Base-by-base conservation (phyloP, 169 alveolate genomes). In the Eimeria acervulina region DNA sequence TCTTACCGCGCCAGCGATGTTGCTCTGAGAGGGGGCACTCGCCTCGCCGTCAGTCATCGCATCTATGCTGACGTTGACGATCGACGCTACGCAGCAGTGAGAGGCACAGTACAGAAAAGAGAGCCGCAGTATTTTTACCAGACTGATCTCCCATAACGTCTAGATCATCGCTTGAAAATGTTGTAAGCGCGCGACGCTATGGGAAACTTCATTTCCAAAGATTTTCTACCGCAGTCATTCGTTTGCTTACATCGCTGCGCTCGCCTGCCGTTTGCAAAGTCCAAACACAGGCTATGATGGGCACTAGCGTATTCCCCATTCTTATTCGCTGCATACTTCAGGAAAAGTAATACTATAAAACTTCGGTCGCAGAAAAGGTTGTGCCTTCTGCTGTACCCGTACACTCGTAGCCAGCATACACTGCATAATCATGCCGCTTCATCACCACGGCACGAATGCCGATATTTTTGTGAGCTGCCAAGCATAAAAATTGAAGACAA, bases 1-100 rank as follows among this genome's bases (percentile, higher is more conserved):
- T 26, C 78, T 40, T 87, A 87, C 93, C 40, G 93, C 93, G 26
- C 93, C 93, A 87, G 93, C 93, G 51, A 87, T 87, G 81, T 61
- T 87, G 93, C 70, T 87, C 26, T 87, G 83, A 31, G 91, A 31
- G 38, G 93, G 63, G 26, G 47, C 47, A 87, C 7, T 38, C 28
- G 83, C 93, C 28, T 55, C 81, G 31, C 63, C 83, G 15, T 5
- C 40, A 31, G 38, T 36, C 93, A 87, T 87, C 3, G 93, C 59
- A 52, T 87, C 93, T 61, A 87, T 61, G 59, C 93, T 87, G 40
- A 83, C 78, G 59, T 87, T 87, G 66, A 87, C 72, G 93, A 87
- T 87, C 40, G 74, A 44, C 23, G 93, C 93, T 87, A 83, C 28
- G 40, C 59, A 10, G 81, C 93, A 87, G 47, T 44, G 26, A 13